Evolutionary conservation across 208 protist genomes (phyloP).

Genomic region (Leishmania lainsoni): DNA sequence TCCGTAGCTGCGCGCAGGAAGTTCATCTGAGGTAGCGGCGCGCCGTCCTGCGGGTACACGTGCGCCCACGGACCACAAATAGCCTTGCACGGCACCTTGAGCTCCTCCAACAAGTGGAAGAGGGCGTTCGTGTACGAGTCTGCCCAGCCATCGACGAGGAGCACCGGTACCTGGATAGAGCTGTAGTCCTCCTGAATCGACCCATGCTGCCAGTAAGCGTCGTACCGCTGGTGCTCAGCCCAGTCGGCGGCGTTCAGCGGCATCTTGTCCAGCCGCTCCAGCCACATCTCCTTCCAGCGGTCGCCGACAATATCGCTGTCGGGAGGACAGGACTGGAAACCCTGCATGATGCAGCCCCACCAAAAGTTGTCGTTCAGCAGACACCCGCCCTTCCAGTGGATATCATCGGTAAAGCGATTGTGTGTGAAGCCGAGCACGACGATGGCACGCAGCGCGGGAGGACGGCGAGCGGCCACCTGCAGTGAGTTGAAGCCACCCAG

Average conservation of each 20-base stretch:
- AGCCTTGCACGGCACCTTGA: conserved; percentile 54
- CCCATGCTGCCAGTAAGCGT: conserved; percentile 67
- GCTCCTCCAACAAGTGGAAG: conserved; percentile 49
- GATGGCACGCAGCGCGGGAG: conserved; percentile 55
- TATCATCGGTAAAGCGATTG: conserved; percentile 73
- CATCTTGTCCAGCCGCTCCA: conserved; percentile 53
- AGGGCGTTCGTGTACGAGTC: conserved; percentile 69
- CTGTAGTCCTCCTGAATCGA: conserved; percentile 61
- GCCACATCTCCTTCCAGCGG: conserved; percentile 50
- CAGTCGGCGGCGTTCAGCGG: conserved; percentile 57
- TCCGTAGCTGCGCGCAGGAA: conserved; percentile 56
- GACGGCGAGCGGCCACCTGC: conserved; percentile 62
- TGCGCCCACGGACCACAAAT: conserved; percentile 70
- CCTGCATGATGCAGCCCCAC: conserved; percentile 75
- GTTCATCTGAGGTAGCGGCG: conserved; percentile 54
- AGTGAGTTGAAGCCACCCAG: conserved; percentile 73
- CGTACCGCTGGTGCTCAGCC: conserved; percentile 52
- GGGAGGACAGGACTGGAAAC: conserved; percentile 48
- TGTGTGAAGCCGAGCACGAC: conserved; percentile 68
- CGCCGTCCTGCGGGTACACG: conserved; percentile 65
- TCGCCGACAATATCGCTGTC: conserved; percentile 52
- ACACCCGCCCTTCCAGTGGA: conserved; percentile 74
- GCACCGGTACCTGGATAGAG: conserved; percentile 53
- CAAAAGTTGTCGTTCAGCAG: conserved; percentile 77
- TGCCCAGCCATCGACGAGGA: conserved; percentile 61